These are phyloP conservation scores for Saturnispora mendoncae DNA, from an alignment of 805 yeast genomes.

Conservation along the genomic window DNA sequence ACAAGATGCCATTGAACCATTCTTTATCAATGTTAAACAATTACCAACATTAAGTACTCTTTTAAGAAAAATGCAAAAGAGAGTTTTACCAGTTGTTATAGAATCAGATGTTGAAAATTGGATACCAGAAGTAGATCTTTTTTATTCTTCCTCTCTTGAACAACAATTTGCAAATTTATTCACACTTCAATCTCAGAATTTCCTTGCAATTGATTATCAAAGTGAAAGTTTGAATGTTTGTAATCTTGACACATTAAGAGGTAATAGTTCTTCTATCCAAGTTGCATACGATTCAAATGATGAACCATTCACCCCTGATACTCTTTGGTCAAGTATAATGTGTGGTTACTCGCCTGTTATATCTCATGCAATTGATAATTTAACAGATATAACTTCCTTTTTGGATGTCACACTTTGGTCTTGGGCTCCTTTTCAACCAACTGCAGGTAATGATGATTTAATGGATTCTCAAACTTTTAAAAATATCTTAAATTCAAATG, in stretches of 20 bases:
- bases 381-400: conserved; percentile 26
- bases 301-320: conserved; percentile 30
- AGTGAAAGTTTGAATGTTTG: background rate
- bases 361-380: conserved; percentile 28
- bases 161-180: background rate
- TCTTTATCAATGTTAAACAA: background rate
- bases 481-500: background rate
- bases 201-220: conserved; percentile 2
- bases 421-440: conserved; percentile 59
- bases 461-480: background rate
- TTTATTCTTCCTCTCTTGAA: conserved; percentile 6
- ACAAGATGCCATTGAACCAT: conserved; percentile 7
- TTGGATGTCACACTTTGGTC: conserved; percentile 51
- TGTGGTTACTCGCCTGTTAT: conserved; percentile 67
- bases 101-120: conserved; percentile 18
- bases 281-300: conserved; percentile 32
- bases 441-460: conserved; percentile 9
- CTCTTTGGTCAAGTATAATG: conserved; percentile 33
- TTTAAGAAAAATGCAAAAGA: conserved; percentile 26
- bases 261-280: conserved; percentile 7
- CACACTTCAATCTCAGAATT: background rate
- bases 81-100: conserved; percentile 33
- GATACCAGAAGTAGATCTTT: conserved; percentile 2
- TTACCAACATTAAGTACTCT: conserved; percentile 19
- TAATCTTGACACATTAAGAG: background rate